Evolutionary conservation across 2,329 filamentous ascomycete species (phyloP).

Genomic region (Neopestalotiopsis sp.): DNA sequence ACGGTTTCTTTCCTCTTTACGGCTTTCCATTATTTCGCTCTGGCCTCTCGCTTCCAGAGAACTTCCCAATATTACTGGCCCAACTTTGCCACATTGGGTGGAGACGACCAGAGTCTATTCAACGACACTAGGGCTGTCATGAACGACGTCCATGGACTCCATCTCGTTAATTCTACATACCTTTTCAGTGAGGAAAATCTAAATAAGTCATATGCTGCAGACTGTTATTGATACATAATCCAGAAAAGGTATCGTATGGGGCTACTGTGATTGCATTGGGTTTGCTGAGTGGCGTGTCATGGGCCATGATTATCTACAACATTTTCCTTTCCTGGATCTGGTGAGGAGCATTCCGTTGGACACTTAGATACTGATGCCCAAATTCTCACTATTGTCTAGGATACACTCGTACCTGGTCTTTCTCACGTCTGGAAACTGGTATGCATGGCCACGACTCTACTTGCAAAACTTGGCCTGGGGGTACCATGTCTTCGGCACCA

Average conservation of each 20-base stretch:
- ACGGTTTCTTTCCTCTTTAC: slow-evolving; percentile 54
- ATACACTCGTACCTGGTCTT: slow-evolving; percentile 54
- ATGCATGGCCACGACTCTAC: slow-evolving; percentile 52
- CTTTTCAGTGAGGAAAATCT: not conserved
- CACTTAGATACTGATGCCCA: slow-evolving; percentile 15
- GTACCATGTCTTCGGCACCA: slow-evolving; percentile 58
- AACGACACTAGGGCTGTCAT: too few relatives aligned
- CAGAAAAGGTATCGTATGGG: slow-evolving; percentile 54
- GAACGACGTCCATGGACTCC: too few relatives aligned
- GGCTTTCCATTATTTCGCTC: slow-evolving; percentile 55
- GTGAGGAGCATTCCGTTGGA: slow-evolving; percentile 25
- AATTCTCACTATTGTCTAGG: slow-evolving; percentile 28
- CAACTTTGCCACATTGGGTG: too few relatives aligned
- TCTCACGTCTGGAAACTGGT: slow-evolving; percentile 52
- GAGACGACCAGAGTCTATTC: too few relatives aligned
- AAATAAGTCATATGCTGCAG: slow-evolving; percentile 48
- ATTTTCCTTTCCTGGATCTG: slow-evolving; percentile 56
- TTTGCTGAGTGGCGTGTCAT: slow-evolving; percentile 56
- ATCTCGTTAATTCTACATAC: too few relatives aligned
- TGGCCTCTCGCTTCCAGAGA: slow-evolving; percentile 57
- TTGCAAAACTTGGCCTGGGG: slow-evolving; percentile 33
- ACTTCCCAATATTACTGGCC: slow-evolving; percentile 14
- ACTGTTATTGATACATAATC: slow-evolving; percentile 51
- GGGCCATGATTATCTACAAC: slow-evolving; percentile 59
- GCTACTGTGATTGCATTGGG: slow-evolving; percentile 50